Base-by-base conservation (phyloP, 305 asterid species). In the Ilex paraguariensis region DNA sequence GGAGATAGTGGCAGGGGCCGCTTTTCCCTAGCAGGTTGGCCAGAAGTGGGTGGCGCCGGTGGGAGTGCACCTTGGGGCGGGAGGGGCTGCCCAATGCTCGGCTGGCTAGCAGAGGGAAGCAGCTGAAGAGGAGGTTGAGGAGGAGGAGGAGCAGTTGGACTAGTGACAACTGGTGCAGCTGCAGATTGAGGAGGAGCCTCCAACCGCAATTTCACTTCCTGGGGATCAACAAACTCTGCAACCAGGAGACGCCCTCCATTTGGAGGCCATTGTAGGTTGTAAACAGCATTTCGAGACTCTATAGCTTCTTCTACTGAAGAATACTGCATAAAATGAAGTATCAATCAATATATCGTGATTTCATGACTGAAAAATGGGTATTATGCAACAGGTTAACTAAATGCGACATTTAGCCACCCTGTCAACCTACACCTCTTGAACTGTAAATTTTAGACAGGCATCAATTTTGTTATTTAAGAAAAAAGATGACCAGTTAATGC, bases 1-100 rank as follows among this genome's bases (percentile, higher is more conserved):
- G 97, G 96, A 5, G 95, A 95, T 7, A 91, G 94, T 6, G 90
- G 95, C n/a, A 82, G 86, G 72, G 71, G 61, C 3, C 71, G 77
- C 63, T 85, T 75, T 6, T 86, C 96, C 79, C 79, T 82, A 10
- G 75, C 74, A 16, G 84, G 63, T 75, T 81, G 17, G 76, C 62
- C 64, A 70, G 62, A 21, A 21, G 28, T 21, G 9, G 63, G 67
- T 0, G 82, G 85, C 7, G 89, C 85, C 2, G 82, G 84, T 12
- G 78, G 89, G 61, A 76, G 82, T 45, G 81, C 62, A 9, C 75
- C 62, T 3, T 77, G 70, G 12, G 80, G 60, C 1, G 59, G 82
- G 40, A 71, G 77, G 62, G 72, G 90, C 67, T 79, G 83, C 64
- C 63, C 73, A 59, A 32, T 77, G 64, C 66, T 57, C 66, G 70